These are phyloP conservation scores for Neurospora sp. DNA, from an alignment of 495 filamentous ascomycete genomes.

Conservation along the genomic window DNA sequence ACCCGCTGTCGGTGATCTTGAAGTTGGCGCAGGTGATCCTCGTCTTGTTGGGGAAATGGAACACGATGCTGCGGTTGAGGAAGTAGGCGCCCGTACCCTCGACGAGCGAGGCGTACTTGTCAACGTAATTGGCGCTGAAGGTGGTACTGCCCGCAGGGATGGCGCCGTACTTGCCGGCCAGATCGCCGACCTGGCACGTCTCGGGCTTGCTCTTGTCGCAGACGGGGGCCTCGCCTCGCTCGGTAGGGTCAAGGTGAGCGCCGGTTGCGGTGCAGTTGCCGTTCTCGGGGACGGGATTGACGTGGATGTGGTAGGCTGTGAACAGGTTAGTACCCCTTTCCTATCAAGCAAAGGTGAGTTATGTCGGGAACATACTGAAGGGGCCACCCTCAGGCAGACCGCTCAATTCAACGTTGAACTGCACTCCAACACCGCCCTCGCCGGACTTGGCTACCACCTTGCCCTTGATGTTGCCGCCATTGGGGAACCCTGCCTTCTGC, in stretches of 20 bases:
- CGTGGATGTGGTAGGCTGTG: slow-evolving; percentile 77
- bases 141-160: slow-evolving; percentile 35
- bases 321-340: background rate
- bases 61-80: slow-evolving; percentile 67
- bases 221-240: slow-evolving; percentile 50
- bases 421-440: slow-evolving; percentile 51
- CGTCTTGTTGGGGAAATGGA: slow-evolving; percentile 64
- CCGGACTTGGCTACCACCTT: slow-evolving; percentile 44
- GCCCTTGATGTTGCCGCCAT: slow-evolving; percentile 52
- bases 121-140: slow-evolving; percentile 45
- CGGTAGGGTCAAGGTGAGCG: slow-evolving; percentile 46
- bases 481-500: slow-evolving; percentile 34
- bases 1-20: slow-evolving; percentile 12
- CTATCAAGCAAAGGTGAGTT: background rate
- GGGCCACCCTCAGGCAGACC: slow-evolving; percentile 63
- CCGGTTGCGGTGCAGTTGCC: slow-evolving; percentile 72
- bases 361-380: slow-evolving; percentile 48
- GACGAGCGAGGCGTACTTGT: slow-evolving; percentile 56
- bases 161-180: slow-evolving; percentile 71
- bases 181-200: slow-evolving; percentile 76
- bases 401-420: slow-evolving; percentile 48
- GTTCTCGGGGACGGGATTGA: slow-evolving; percentile 54
- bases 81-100: slow-evolving; percentile 55
- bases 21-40: slow-evolving; percentile 69
- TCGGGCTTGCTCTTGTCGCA: slow-evolving; percentile 54